Percentiles rank a stretch among this genome's conserved stretches.
phyloP scores from a whole-genome alignment of 805 yeast genomes.

The Candida berthetii region DNA sequence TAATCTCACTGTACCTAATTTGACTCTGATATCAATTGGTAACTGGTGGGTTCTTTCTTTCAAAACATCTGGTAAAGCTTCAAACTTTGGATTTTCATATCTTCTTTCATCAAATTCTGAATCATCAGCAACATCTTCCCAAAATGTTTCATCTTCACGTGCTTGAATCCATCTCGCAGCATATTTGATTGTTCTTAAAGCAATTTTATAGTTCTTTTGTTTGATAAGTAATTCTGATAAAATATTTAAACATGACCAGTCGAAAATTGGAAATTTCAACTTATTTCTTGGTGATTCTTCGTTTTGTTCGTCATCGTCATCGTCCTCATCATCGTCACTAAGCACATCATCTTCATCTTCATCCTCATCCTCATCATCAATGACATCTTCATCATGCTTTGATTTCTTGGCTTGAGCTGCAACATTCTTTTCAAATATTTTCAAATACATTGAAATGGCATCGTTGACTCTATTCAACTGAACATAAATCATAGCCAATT shows the following conservation, averaged over 20 bases:
- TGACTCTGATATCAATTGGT: constrained; percentile 84
- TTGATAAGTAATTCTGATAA: constrained; percentile 73
- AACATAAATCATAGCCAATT: constrained; percentile 47
- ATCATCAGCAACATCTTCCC: constrained; percentile 52
- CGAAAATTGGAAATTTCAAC: constrained; percentile 48
- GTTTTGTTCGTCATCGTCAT: constrained; percentile 13
- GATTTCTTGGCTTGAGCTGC: constrained; percentile 26
- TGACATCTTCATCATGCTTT: constrained; percentile 21
- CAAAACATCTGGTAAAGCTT: constrained; percentile 27
- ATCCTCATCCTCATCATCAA: constrained; percentile 14
- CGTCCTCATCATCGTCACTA: constrained; percentile 10
- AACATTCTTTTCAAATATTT: constrained; percentile 55
- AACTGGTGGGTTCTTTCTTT: constrained; percentile 39
- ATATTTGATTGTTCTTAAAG: constrained; percentile 57
- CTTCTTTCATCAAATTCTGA: constrained; percentile 80
- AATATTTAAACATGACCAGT: constrained; percentile 86
- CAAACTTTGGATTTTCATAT: constrained; percentile 36
- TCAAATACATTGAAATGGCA: constrained; percentile 67
- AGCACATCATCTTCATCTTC: constrained; percentile 8
- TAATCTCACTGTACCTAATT: constrained; percentile 71
- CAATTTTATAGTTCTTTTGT: constrained; percentile 56
- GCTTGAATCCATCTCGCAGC: constrained; percentile 81
- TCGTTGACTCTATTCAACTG: constrained; percentile 55
- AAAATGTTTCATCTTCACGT: constrained; percentile 45
- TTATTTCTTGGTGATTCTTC: constrained; percentile 10